Base-by-base conservation (phyloP, 1,284 basidiomycete genomes). In the Malassezia sp. region DNA sequence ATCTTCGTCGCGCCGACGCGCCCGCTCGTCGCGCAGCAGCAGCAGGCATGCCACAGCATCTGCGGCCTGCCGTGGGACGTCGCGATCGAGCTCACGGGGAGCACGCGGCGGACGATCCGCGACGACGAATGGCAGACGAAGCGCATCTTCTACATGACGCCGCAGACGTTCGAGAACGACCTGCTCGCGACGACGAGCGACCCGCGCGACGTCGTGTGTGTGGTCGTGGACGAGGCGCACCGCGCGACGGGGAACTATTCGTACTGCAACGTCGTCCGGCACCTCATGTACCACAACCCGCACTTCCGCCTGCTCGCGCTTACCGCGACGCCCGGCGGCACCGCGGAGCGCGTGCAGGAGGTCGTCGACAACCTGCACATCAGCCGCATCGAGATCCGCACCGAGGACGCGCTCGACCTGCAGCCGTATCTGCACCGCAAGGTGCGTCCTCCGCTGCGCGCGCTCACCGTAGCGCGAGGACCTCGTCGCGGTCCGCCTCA, bases 311-410 rank as follows among this genome's bases (percentile, higher is more conserved):
- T 97, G 2, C 76, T 97, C 6, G 93, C 90, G 1, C 77, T 99
- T 15, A 95, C 88, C 1, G 93, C 93, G 0, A 99, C 93, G 2
- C 93, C 93, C 2, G 91, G 91, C 21, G 76, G 81, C 58, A 84
- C 79, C 35, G 79, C 84, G 0, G 85, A 89, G 35, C 81, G 81
- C 23, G 84, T 97, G 0, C 93, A 99, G 71, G 75, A 75, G 15
- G 82, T 97, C n/a, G 80, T 97, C 12, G 87, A 97, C 63, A 81
- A 83, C 10, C 74, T 97, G n/a, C 93, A 97, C 67, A 93, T 99
- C 56, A 88, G 87, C 60, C 80, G 82, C 45, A 91, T 99, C 54
- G 91, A 97, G 67, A 87, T 96, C 52, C 78, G 93, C 42, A 82
- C 91, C 61, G 93, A 96, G 63, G 78, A 83, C 45, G 89, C 88